Evolutionary conservation across 306 rosid genomes (phyloP), one percentile per base, ranked within the genome.

Genomic region (Cucumis cinereus): DNA sequence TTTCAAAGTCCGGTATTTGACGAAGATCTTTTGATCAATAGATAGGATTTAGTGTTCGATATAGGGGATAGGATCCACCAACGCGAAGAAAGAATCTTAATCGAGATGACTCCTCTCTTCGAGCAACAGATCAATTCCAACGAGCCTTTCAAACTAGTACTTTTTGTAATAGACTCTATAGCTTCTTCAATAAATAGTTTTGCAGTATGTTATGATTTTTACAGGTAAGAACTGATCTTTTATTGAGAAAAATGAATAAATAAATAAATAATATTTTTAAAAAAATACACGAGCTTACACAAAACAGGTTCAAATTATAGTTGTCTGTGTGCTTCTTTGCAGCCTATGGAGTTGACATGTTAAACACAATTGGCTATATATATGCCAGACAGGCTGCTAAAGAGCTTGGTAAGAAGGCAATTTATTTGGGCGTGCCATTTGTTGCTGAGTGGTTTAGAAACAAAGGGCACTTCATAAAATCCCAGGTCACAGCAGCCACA

Each of bases 401-500:
- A 80, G 98, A 94, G 88, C 92, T 94, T 20, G 98, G 98, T 67
- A 94, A 94, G 89, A 94, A 94, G 83, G 98, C 98, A 58, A 89
- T 94, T 63, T 94, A 84, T 86, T 80, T 94, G 85, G 98, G 97
- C 14, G 95, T 94, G 79, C 98, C 98, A 73, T 94, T 94, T 84
- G 66, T 94, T 81, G 98, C 98, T 19, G 98, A 94, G 82, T 94
- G 98, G 98, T 94, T 90, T 84, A 89, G 98, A 85, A 91, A 94
- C 89, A 94, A 94, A 84, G 98, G 98, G 76, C 98, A 94, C 85
- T 90, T 89, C 77, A 90, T 94, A 79, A 94, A 92, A 80, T 94
- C 98, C 81, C 98, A 94, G 82, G 98, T 94, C 76, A 91, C 98
- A 73, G 98, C 98, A 22, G 98, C 98, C 68, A 94, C 98, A 80